Conservation (phyloP, 1,284 basidiomycete genomes). For the Tranzscheliella williamsii region DNA sequence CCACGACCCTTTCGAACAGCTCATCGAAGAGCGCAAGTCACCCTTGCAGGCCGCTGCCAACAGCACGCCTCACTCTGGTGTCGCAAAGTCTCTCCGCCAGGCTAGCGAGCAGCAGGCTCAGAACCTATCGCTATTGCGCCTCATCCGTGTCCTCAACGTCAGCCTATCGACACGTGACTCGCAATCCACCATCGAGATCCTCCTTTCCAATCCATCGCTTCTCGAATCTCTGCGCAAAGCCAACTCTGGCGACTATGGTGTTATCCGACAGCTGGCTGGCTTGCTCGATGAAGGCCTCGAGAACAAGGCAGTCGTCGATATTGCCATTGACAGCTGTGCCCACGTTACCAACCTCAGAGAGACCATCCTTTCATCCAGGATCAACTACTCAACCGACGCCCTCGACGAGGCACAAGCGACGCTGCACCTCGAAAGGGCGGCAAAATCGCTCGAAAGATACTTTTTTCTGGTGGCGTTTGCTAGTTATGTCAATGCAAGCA, state of each 20-base stretch:
- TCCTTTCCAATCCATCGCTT: constrained; percentile 51
- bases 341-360: constrained; percentile 57
- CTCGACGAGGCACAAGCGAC: constrained; percentile 39
- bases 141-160: constrained; percentile 83
- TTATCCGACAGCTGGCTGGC: constrained; percentile 54
- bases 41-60: constrained; percentile 16
- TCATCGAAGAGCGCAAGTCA: constrained; percentile 20
- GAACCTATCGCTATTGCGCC: constrained; percentile 76
- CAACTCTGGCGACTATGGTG: constrained; percentile 54
- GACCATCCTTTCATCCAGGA: constrained; percentile 49
- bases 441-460: constrained; percentile 66
- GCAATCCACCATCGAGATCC: constrained; percentile 46
- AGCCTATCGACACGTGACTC: constrained; percentile 64
- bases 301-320: constrained; percentile 54
- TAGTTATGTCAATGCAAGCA: constrained; percentile 77
- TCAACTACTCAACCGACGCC: constrained; percentile 50
- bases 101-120: constrained; percentile 74
- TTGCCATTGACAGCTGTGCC: constrained; percentile 56
- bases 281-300: constrained; percentile 56
- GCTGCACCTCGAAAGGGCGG: constrained; percentile 48
- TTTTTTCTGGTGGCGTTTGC: constrained; percentile 96
- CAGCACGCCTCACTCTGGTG: constrained; percentile 28
- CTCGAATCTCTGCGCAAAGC: constrained; percentile 54
- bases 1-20: constrained; percentile 71
- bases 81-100: constrained; percentile 38